A percentile compares a stretch with the other conserved stretches of the same genome.
phyloP scores from a whole-genome alignment of 1,139 yeast genomes.

The Schwanniomyces etchellsii region DNA sequence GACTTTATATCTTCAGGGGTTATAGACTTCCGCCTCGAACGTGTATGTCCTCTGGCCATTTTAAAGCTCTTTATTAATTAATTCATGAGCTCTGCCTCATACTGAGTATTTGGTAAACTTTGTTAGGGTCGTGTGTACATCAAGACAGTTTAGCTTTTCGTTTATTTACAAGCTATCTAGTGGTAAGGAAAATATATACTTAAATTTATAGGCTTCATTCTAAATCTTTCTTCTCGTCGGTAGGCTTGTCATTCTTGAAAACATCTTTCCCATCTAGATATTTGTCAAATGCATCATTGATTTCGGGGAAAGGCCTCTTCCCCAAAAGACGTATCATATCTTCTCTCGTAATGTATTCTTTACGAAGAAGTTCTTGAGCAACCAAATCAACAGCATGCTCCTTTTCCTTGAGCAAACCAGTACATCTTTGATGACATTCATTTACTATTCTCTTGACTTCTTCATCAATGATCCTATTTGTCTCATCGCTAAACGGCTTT shows the following conservation, averaged over 20 bases:
- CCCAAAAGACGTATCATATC: conserved; percentile 88
- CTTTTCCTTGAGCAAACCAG: conserved; percentile 61
- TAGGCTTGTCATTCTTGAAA: conserved; percentile 20
- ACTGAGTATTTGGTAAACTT: no score
- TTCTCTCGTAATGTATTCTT: conserved; percentile 84
- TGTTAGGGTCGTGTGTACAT: no score
- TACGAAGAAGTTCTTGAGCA: conserved; percentile 76
- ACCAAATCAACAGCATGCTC: conserved; percentile 71
- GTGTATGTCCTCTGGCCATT: conserved; percentile 6
- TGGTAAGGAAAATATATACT: no score
- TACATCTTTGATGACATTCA: conserved; percentile 73
- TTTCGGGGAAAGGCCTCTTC: conserved; percentile 84
- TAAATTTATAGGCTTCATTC: no score
- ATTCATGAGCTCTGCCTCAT: no score
- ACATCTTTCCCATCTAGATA: conserved; percentile 49
- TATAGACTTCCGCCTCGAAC: conserved; percentile 7
- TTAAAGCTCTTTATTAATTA: neutral
- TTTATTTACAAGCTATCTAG: no score
- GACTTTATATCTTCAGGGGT: conserved; percentile 10
- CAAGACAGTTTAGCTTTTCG: no score
- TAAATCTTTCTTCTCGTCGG: no score
- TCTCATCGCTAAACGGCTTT: conserved; percentile 63
- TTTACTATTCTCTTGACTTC: conserved; percentile 80
- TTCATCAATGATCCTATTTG: conserved; percentile 67
- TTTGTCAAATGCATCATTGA: conserved; percentile 90